Base-by-base conservation (phyloP, 345 rosid genomes). In the Citrus maxima region DNA sequence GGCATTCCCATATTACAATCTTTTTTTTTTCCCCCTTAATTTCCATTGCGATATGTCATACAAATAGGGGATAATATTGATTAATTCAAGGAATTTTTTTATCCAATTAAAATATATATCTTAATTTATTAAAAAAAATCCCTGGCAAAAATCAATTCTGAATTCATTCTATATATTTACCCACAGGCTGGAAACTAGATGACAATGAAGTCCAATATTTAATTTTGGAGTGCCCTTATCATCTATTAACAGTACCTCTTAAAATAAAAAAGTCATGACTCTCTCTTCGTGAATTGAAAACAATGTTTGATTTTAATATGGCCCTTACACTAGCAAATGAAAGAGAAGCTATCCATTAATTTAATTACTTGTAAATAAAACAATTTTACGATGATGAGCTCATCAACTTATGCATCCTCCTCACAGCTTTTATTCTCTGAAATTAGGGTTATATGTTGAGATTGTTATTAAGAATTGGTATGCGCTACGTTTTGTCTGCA, bases 361-460 rank as follows among this genome's bases (percentile, higher is more conserved):
- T 51, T 18, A 66, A 7, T 19, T 16, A 6, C 4, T 64, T 35
- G 14, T 3, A 12, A 46, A 77, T 28, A 18, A 7, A 58, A 27
- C 37, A 32, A 54, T 62, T 73, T 24, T 54, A 27, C 12, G 13
- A 37, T 42, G 30, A 78, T 76, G 80, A 79, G 61, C 71, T 81
- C 72, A 74, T 81, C 67, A 10, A 42, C 55, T 13, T n/a, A 13
- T 64, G 67, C 55, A 28, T 46, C 34, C n/a, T n/a, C 34, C 35
- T 51, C 4, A 2, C 4, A 2, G 6, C 59, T 24, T 13, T 27
- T 7, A 22, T 34, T 70, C 13, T 51, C 9, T 69, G 22, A 30
- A 65, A 32, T 32, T 32, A 32, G 1, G 7, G 22, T 54, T 54
- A 19, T 54, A 5, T 18, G 58, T n/a, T 66, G 70, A 66, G 22